These are phyloP conservation scores for Grigorovia yakushimaensis DNA, from an alignment of 805 yeast species.

Conservation along the genomic window DNA sequence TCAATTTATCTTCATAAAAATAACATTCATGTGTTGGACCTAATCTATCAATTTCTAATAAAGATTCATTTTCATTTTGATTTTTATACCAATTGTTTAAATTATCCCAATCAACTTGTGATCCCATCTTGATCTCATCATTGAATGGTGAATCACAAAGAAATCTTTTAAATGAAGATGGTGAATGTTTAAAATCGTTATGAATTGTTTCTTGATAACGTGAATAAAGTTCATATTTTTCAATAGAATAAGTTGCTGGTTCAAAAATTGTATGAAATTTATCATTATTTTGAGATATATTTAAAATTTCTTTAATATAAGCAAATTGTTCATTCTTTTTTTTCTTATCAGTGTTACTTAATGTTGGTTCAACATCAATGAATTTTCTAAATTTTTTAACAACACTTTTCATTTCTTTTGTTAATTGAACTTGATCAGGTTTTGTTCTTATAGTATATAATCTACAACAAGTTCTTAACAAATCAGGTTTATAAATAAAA, in stretches of 20 bases:
- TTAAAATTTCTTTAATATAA: conserved; percentile 28
- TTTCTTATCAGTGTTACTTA: background rate
- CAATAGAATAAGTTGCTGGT: conserved; percentile 40
- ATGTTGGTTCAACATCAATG: background rate
- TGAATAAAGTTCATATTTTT: conserved; percentile 52
- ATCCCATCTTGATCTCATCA: conserved; percentile 15
- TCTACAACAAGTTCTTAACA: conserved; percentile 66
- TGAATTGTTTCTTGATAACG: conserved; percentile 69
- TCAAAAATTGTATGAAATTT: conserved; percentile 39
- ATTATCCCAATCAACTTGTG: conserved; percentile 22
- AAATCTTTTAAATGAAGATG: conserved; percentile 48
- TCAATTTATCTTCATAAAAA: conserved; percentile 48
- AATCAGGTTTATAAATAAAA: conserved; percentile 57
- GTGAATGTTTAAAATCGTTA: conserved; percentile 43
- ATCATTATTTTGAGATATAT: conserved; percentile 29
- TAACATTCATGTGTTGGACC: conserved; percentile 80
- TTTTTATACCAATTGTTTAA: conserved; percentile 31
- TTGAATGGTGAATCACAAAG: conserved; percentile 61
- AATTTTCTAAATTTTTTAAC: conserved; percentile 46
- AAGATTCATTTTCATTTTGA: conserved; percentile 7
- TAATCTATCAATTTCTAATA: conserved; percentile 11
- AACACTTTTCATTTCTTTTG: conserved; percentile 58
- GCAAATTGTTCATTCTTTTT: conserved; percentile 15
- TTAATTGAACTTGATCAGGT: conserved; percentile 34
- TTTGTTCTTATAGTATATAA: conserved; percentile 67